phyloP scores from a whole-genome alignment of 75 land plant species.

The Sequoiadendron giganteum region DNA sequence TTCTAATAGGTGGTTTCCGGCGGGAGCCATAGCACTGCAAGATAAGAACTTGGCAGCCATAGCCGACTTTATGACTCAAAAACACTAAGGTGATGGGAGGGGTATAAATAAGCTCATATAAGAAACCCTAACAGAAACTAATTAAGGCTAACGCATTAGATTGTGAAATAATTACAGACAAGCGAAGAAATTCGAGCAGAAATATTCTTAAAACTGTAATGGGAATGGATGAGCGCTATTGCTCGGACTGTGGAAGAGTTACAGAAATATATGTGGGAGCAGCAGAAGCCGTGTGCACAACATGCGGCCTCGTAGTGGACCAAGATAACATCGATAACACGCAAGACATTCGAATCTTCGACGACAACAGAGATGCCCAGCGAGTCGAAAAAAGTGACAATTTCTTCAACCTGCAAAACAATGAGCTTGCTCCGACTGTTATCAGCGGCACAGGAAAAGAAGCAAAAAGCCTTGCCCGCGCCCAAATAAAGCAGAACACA shows the following conservation, averaged over 20 bases:
- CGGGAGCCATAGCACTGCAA: no score
- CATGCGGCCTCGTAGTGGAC: background rate
- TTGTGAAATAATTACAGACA: no score
- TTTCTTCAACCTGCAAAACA: background rate
- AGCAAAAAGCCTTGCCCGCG: background rate
- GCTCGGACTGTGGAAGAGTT: background rate
- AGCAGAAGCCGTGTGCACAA: background rate
- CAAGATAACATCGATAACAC: background rate
- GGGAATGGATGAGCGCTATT: background rate
- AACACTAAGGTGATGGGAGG: no score
- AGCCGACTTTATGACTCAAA: no score
- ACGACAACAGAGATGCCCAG: background rate
- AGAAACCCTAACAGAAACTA: no score
- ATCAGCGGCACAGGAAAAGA: background rate
- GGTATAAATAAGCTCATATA: no score
- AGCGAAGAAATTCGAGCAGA: no score
- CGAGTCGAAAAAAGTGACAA: background rate
- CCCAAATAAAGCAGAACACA: background rate
- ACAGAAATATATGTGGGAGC: background rate
- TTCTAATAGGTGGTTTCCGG: no score
- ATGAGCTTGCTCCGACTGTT: background rate
- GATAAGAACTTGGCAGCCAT: no score
- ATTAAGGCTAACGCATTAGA: no score
- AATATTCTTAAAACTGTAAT: no score
- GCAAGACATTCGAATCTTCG: background rate